A percentile compares a stretch with the other conserved stretches of the same genome.
phyloP scores from a whole-genome alignment of 805 yeast species.

The Candida coleopterorum region DNA sequence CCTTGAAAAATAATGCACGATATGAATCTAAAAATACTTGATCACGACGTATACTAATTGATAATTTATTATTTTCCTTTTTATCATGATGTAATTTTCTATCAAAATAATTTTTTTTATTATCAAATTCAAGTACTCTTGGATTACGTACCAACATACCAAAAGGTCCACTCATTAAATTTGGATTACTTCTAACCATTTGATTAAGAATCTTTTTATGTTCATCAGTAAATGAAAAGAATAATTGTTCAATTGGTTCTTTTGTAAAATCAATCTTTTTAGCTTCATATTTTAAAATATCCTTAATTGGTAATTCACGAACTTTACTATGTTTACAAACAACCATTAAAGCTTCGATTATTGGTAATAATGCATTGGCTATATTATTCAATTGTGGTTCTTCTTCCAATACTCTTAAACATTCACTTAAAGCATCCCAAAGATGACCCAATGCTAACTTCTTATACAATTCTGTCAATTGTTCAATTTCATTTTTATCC shows the following conservation, averaged over 20 bases:
- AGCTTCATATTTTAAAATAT: constrained; percentile 56
- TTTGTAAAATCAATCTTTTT: constrained; percentile 61
- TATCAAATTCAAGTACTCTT: constrained; percentile 88
- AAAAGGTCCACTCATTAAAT: constrained; percentile 93
- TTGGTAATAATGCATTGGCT: constrained; percentile 77
- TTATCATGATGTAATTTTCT: constrained; percentile 58
- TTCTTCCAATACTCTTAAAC: constrained; percentile 59
- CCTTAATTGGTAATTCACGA: constrained; percentile 47
- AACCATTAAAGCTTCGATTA: constrained; percentile 90
- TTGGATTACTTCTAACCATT: constrained; percentile 87
- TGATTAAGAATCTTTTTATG: constrained; percentile 84
- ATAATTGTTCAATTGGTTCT: constrained; percentile 72
- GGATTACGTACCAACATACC: constrained; percentile 85
- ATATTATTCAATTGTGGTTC: constrained; percentile 45
- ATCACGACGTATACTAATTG: constrained; percentile 74
- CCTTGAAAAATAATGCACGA: constrained; percentile 72
- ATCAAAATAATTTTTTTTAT: constrained; percentile 81
- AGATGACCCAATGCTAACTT: constrained; percentile 66
- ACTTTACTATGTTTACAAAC: constrained; percentile 85
- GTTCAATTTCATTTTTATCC: constrained; percentile 27
- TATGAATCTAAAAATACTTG: constrained; percentile 91
- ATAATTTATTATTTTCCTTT: constrained; percentile 44
- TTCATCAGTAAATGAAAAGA: constrained; percentile 82
- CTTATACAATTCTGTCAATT: constrained; percentile 58
- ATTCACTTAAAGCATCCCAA: constrained; percentile 82